Evolutionary conservation across 176 grass and related monocot species (phyloP), one percentile per base, ranked within the genome.

Genomic region (Aechmea fasciata): DNA sequence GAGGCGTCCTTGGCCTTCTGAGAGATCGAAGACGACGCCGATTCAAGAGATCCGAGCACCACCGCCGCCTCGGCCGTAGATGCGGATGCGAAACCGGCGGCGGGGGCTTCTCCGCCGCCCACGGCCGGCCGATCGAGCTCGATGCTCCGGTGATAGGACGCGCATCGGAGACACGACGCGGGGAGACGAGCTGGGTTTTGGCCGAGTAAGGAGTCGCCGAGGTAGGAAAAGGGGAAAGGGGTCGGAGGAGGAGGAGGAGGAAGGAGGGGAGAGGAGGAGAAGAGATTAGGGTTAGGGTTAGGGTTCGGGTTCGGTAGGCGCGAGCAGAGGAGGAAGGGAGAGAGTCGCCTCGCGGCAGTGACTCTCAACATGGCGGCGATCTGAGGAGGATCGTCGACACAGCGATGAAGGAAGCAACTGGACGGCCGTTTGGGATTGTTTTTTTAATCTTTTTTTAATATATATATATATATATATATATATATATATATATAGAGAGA

Each of bases 21-120:
- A 2, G 65, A 25, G 28, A 77, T 11, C 57, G 47, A 69, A 47
- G 83, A 89, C 63, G 83, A 74, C 11, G 80, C 53, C n/a, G 72
- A 19, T 13, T 49, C 65, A 6, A 69, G 77, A 59, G 87, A 83
- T 72, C 69, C 71, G 11, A 80, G 57, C 1, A 75, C 75, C 6
- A 54, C 57, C 2, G 69, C 83, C n/a, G 63, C 73, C 19, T 85
- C 80, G 1, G 78, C 68, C 52, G 84, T 25, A 52, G 80, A 55
- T 11, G 78, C 28, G 14, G 73, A 29, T 0, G 67, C 47, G 12
- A 68, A 61, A 24, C 14, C n/a, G 72, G 63, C 62, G 48, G 57
- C 79, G 12, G 29, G 11, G 57, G 71, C 13, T 22, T 61, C 55
- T 20, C 55, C 55, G 55, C 55, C 55, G 15, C 55, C 55, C 14